Base-by-base conservation (phyloP, 2,329 filamentous ascomycete genomes). In the Xylaria multiplex region DNA sequence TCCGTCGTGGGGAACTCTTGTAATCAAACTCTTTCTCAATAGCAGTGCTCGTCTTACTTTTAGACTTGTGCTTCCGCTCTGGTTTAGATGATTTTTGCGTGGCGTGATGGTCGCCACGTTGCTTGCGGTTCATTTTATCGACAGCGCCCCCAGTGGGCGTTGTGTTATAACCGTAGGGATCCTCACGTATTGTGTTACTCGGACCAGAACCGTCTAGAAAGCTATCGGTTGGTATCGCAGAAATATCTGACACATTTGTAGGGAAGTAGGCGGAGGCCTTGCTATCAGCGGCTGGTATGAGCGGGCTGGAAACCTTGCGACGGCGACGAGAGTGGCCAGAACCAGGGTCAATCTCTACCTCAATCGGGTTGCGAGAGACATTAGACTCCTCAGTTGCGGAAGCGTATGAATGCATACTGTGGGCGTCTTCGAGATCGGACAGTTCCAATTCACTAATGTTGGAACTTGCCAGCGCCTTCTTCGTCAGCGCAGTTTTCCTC, bases 361-460 rank as follows among this genome's bases (percentile, higher is more conserved):
- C 93, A 70, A 97, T 90, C 42, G 93, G 93, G 59, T 91, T 90
- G 60, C 86, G 84, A 37, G 87, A 89, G 64, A 94, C 85, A 78
- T 91, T 93, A 69, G 92, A 95, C 78, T 92, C 93, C 76, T 93
- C 91, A 7, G 89, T 92, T 19, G 86, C 89, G 58, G 93, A 96
- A 40, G 90, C 91, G 77, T 92, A 92, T 43, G 92, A 96, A 71
- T 84, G 86, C 77, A 90, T 82, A 75, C 90, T 92, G 67, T 85
- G 82, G 64, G 86, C 87, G 82, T 93, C 90, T 62, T 89, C 88
- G 43, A 76, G 81, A 56, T 83, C 81, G 61, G 81, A 75, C 71
- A 80, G 75, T 65, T 85, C 83, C 19, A 81, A 74, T 62, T 83
- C 81, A 68, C 92, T 91, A 70, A 86, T 88, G 77, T 88, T 90